These are phyloP conservation scores for Yarrowia galli DNA, from an alignment of 1,139 yeast species.

Conservation along the genomic window DNA sequence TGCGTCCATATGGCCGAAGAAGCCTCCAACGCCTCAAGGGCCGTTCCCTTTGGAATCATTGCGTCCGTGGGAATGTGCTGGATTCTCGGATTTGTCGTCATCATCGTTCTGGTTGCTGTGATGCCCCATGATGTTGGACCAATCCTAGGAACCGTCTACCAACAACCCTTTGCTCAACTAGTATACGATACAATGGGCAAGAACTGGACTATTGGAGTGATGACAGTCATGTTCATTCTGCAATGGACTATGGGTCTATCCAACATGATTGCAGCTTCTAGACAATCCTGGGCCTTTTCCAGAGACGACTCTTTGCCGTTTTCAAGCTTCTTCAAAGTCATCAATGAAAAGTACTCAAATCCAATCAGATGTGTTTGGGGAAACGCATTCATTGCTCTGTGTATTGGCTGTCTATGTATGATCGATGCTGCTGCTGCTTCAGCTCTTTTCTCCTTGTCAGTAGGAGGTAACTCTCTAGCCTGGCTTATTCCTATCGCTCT, in stretches of 20 bases:
- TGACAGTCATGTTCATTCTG: background rate
- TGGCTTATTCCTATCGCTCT: conserved; percentile 65
- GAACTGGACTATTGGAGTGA: background rate
- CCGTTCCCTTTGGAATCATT: too few species aligned
- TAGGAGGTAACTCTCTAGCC: conserved; percentile 67
- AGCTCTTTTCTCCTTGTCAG: conserved; percentile 64
- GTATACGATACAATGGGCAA: background rate
- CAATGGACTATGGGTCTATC: conserved; percentile 1
- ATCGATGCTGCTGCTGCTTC: conserved; percentile 63
- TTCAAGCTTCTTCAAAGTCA: background rate
- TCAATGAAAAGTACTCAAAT: background rate
- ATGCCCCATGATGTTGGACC: too few species aligned
- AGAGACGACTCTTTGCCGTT: background rate
- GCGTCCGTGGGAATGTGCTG: too few species aligned
- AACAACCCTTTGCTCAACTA: background rate
- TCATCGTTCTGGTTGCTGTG: too few species aligned
- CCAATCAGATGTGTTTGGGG: conserved; percentile 59
- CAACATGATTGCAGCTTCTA: background rate
- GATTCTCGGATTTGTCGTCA: too few species aligned
- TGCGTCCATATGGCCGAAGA: too few species aligned
- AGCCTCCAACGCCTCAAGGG: too few species aligned
- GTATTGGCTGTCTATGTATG: conserved; percentile 64
- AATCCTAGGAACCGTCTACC: background rate
- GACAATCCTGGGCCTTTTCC: background rate
- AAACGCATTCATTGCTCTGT: conserved; percentile 57